Conservation (phyloP, 2,329 filamentous ascomycete species). For the Trichophyton rubrum region DNA sequence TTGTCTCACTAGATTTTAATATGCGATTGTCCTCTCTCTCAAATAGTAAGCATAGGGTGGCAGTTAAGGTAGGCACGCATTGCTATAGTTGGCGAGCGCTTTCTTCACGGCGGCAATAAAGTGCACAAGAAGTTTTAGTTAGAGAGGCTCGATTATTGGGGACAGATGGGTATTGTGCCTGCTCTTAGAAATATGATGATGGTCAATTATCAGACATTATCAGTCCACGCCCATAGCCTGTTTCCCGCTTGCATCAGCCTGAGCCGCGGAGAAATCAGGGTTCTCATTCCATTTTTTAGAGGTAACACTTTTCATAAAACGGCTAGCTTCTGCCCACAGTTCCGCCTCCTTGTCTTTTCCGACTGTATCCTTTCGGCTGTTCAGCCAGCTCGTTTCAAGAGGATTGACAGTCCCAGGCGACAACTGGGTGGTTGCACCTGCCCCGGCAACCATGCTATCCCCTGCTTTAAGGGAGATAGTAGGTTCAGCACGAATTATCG, state of each 20-base stretch:
- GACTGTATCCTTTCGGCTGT: conserved; percentile 70
- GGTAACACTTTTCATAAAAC: conserved; percentile 38
- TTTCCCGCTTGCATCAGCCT: neutral
- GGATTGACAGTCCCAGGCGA: conserved; percentile 36
- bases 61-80: too few species aligned
- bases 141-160: neutral
- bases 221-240: conserved; percentile 32
- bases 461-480: conserved; percentile 22
- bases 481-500: conserved; percentile 48
- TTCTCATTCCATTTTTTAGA: conserved; percentile 11
- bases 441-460: conserved; percentile 17
- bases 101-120: neutral
- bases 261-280: neutral
- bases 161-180: neutral
- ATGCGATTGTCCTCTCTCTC: too few species aligned
- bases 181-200: neutral
- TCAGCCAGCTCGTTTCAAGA: conserved; percentile 80
- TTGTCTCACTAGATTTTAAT: too few species aligned
- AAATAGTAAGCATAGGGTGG: too few species aligned
- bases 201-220: conserved; percentile 7
- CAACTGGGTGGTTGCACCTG: conserved; percentile 15
- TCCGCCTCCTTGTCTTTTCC: conserved; percentile 75
- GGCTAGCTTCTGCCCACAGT: conserved; percentile 53
- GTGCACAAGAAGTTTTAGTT: neutral
- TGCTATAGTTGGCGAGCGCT: too few species aligned